A percentile compares a stretch with the other conserved stretches of the same genome.
Conservation (phyloP, 225 moss, liverwort and hornwort species). For the Takakia lepidozioides region DNA sequence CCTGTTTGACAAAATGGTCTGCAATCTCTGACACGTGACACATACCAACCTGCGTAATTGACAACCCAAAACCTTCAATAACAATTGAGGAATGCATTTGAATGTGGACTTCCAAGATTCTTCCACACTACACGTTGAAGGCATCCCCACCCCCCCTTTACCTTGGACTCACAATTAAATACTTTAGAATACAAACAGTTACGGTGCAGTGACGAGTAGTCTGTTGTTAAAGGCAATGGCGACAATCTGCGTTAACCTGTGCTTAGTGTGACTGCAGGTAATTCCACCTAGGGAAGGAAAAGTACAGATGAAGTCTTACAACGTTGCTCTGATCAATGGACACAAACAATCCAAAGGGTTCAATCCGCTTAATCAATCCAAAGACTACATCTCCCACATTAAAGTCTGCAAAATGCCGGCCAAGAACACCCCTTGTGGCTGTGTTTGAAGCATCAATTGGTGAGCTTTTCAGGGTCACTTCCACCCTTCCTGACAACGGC, state of each 20-base stretch:
- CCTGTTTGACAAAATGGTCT: conserved; percentile 36
- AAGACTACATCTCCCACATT: conserved; percentile 58
- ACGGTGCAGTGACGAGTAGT: too few species aligned
- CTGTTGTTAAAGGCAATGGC: too few species aligned
- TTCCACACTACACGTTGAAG: too few species aligned
- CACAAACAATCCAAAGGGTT: conserved; percentile 75
- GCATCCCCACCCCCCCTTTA: too few species aligned
- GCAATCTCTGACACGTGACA: conserved; percentile 90
- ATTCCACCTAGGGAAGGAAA: not conserved
- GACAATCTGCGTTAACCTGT: too few species aligned
- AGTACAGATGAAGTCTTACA: conserved; percentile 31
- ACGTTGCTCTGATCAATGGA: conserved; percentile 52
- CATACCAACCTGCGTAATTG: conserved; percentile 66
- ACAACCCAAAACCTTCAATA: not conserved
- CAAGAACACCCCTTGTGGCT: conserved; percentile 17
- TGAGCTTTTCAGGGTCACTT: conserved; percentile 59
- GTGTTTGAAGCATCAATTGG: conserved; percentile 7
- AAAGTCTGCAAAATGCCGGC: conserved; percentile 55
- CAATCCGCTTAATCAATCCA: conserved; percentile 62
- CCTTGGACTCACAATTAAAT: too few species aligned
- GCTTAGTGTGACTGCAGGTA: too few species aligned
- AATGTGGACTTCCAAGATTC: not conserved
- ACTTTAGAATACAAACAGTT: too few species aligned
- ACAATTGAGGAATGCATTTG: not conserved
- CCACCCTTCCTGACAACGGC: conserved; percentile 54